Percentiles rank a stretch among this genome's conserved stretches.
phyloP scores from a whole-genome alignment of 2,329 filamentous ascomycete genomes.

The Fusarium metavorans region DNA sequence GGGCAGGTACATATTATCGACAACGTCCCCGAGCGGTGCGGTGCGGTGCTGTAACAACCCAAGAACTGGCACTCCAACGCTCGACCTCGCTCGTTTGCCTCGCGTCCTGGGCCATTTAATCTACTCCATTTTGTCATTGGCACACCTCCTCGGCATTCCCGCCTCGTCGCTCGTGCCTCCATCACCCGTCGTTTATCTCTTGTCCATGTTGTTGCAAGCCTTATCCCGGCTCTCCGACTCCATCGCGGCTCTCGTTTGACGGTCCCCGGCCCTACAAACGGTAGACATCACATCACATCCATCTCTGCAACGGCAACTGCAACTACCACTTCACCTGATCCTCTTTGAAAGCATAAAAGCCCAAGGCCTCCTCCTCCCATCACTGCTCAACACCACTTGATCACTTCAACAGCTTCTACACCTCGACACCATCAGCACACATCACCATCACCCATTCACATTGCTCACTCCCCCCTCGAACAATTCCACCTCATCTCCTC shows the following conservation, averaged over 20 bases:
- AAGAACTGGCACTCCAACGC: slow-evolving; percentile 37
- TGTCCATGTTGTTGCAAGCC: slow-evolving; percentile 37
- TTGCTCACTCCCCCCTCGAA: not conserved
- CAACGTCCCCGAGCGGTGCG: slow-evolving; percentile 37
- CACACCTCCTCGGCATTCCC: slow-evolving; percentile 39
- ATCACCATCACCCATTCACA: not conserved
- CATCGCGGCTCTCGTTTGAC: slow-evolving; percentile 35
- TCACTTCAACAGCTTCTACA: slow-evolving; percentile 15
- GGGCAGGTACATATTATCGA: slow-evolving; percentile 43
- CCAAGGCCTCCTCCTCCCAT: slow-evolving; percentile 21
- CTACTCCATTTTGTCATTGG: slow-evolving; percentile 35
- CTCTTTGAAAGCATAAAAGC: slow-evolving; percentile 34
- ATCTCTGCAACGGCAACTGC: slow-evolving; percentile 23
- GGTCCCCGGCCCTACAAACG: slow-evolving; percentile 33
- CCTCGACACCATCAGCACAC: slow-evolving; percentile 1
- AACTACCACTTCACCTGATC: slow-evolving; percentile 13
- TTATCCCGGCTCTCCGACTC: slow-evolving; percentile 33
- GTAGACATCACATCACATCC: slow-evolving; percentile 26
- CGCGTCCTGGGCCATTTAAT: slow-evolving; percentile 41
- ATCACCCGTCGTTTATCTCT: slow-evolving; percentile 39
- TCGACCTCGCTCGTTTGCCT: slow-evolving; percentile 38
- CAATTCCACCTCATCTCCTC: not conserved
- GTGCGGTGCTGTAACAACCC: slow-evolving; percentile 39
- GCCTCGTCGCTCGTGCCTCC: slow-evolving; percentile 39
- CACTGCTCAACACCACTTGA: not conserved